Conservation (phyloP, 345 rosid species). For the Raphanus sativus region DNA sequence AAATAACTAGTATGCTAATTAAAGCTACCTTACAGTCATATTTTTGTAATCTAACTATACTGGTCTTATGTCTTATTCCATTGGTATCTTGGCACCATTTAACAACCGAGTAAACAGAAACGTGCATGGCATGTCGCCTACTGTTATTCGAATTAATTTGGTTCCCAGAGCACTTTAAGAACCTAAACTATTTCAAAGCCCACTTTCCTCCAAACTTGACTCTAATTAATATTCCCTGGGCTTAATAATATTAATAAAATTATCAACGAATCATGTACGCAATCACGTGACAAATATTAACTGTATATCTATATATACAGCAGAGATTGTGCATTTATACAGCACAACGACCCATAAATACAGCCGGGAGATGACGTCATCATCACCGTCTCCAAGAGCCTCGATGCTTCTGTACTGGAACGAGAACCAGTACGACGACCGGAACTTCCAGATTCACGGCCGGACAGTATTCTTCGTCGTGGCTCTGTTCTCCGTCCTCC, state of each 20-base stretch:
- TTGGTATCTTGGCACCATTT: not conserved
- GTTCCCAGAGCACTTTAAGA: slow-evolving; percentile 2
- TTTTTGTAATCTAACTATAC: not conserved
- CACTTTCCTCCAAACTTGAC: slow-evolving; percentile 6
- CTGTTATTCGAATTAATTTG: not conserved
- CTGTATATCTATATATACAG: not conserved
- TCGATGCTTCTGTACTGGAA: slow-evolving; percentile 38
- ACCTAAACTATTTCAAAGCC: not conserved
- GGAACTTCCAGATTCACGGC: slow-evolving; percentile 25
- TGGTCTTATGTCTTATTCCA: not conserved
- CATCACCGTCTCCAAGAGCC: slow-evolving; percentile 29
- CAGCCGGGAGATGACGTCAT: slow-evolving; percentile 33
- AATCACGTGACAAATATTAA: slow-evolving; percentile 14
- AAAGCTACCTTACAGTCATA: not conserved
- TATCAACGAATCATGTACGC: not conserved
- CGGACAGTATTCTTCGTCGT: slow-evolving; percentile 21
- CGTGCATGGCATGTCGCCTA: slow-evolving; percentile 23
- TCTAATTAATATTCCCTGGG: not conserved
- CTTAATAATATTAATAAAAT: not conserved
- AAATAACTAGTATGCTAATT: too few species aligned
- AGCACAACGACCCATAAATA: not conserved
- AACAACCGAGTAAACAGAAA: not conserved
- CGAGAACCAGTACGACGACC: slow-evolving; percentile 38
- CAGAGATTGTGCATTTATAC: not conserved
- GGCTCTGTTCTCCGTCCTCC: slow-evolving; percentile 24